A percentile compares a stretch with the other conserved stretches of the same genome.
Evolutionary conservation across 768 basidiomycete genomes (phyloP).

Genomic region (Suillus subluteus): DNA sequence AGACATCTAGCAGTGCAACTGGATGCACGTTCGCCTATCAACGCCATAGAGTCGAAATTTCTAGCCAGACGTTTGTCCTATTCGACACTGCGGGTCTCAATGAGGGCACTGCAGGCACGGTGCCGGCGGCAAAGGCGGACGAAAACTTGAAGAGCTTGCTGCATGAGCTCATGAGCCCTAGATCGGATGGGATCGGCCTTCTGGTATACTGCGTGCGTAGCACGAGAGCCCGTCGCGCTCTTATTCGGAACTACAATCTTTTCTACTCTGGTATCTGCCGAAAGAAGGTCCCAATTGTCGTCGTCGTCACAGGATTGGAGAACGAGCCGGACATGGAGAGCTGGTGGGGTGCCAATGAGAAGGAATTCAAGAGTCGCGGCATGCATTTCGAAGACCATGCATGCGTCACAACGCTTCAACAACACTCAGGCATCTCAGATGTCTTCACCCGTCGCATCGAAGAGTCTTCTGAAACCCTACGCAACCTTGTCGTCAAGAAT

Average conservation of each 20-base stretch:
- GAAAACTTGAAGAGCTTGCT: constrained; percentile 25
- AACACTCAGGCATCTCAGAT: constrained; percentile 8
- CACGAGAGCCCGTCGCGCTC: constrained; percentile 34
- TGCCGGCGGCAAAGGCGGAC: constrained; percentile 18
- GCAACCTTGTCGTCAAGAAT: constrained; percentile 28
- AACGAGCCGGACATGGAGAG: constrained; percentile 33
- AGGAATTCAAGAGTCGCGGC: constrained; percentile 24
- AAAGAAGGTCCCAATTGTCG: constrained; percentile 40
- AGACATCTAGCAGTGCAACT: constrained; percentile 1
- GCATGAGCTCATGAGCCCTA: constrained; percentile 21
- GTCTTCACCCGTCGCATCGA: constrained; percentile 1
- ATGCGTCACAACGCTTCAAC: constrained; percentile 42
- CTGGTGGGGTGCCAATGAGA: constrained; percentile 40
- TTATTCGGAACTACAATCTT: constrained; percentile 40
- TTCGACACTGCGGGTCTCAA: constrained; percentile 45
- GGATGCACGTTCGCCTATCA: constrained; percentile 23
- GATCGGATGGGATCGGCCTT: constrained; percentile 23
- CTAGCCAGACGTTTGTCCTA: constrained; percentile 14
- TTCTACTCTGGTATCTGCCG: constrained; percentile 44
- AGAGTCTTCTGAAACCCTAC: constrained; percentile 26
- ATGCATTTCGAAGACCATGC: constrained; percentile 35
- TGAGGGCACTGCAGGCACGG: constrained; percentile 25
- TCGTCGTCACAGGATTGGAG: constrained; percentile 45
- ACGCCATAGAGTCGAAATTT: constrained; percentile 11
- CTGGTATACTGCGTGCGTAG: constrained; percentile 43